Percentiles rank a stretch among this genome's conserved stretches.
These are phyloP conservation scores for rapeseed (Brassica napus) DNA, from an alignment of 345 rosid genomes.

Conservation along the genomic window DNA sequence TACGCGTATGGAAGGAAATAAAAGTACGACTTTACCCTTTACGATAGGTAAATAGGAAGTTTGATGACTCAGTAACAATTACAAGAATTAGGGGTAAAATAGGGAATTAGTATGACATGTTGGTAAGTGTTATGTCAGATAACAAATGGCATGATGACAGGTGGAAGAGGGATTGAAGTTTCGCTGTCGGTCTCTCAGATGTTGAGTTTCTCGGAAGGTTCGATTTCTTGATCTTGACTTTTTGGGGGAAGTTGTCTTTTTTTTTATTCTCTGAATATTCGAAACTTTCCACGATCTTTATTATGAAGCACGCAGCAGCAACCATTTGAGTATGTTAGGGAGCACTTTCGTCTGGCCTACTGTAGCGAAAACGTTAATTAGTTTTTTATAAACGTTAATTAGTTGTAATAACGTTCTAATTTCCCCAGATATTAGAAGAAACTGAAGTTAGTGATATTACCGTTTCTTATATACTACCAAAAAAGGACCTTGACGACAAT, in stretches of 20 bases:
- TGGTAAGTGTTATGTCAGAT: background rate
- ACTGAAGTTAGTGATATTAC: too few relatives aligned
- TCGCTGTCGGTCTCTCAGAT: constrained; percentile 12
- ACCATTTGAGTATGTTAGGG: too few relatives aligned
- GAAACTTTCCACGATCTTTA: background rate
- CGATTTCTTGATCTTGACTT: background rate
- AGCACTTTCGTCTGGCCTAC: too few relatives aligned
- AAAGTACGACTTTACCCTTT: constrained; percentile 13
- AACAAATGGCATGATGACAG: background rate
- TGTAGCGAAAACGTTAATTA: too few relatives aligned
- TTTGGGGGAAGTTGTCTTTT: background rate
- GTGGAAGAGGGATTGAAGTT: constrained; percentile 20
- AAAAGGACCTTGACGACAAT: background rate
- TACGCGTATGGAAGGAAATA: constrained; percentile 9
- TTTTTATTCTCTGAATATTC: background rate
- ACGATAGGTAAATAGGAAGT: too few relatives aligned
- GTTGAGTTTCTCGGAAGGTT: constrained; percentile 12
- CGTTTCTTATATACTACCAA: too few relatives aligned
- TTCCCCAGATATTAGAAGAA: too few relatives aligned
- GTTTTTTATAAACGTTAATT: too few relatives aligned
- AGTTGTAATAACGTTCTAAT: too few relatives aligned
- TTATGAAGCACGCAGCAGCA: too few relatives aligned
- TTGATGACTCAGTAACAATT: background rate
- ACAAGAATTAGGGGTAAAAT: constrained; percentile 17
- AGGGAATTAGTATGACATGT: background rate